A percentile compares a stretch with the other conserved stretches of the same genome.
phyloP scores from a whole-genome alignment of 1,284 basidiomycete genomes.

The Xerocomus subilludens region DNA sequence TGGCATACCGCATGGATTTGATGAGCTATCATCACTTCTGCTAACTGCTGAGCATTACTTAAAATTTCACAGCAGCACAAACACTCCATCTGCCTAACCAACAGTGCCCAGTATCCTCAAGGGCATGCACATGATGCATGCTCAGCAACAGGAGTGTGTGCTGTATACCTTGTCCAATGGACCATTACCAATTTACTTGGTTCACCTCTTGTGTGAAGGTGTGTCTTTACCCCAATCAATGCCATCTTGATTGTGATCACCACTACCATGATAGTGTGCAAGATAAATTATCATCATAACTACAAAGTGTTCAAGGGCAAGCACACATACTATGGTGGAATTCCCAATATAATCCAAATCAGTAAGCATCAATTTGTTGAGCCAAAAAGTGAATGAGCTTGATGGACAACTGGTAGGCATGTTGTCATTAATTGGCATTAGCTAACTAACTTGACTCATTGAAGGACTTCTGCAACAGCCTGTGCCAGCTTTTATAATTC shows the following conservation, averaged over 20 bases:
- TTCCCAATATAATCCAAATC: conserved; percentile 18
- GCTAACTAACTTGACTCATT: too few species aligned
- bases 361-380: conserved; percentile 29
- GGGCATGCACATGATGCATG: conserved; percentile 12
- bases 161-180: conserved; percentile 8
- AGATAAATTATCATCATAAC: conserved; percentile 26
- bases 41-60: background rate
- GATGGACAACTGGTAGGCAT: conserved; percentile 27
- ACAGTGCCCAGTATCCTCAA: background rate
- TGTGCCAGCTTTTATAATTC: conserved; percentile 13
- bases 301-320: conserved; percentile 23
- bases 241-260: background rate
- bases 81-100: conserved; percentile 15
- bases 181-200: background rate
- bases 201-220: conserved; percentile 25
- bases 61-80: background rate
- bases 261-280: conserved; percentile 2
- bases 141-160: conserved; percentile 13
- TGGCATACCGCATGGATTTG: background rate
- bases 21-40: background rate
- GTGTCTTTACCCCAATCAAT: background rate
- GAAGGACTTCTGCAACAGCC: conserved; percentile 6
- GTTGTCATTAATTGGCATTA: too few species aligned
- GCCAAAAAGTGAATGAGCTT: conserved; percentile 5
- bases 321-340: conserved; percentile 27